Conservation (phyloP, 1,284 basidiomycete genomes). For the Agaricales sp. region DNA sequence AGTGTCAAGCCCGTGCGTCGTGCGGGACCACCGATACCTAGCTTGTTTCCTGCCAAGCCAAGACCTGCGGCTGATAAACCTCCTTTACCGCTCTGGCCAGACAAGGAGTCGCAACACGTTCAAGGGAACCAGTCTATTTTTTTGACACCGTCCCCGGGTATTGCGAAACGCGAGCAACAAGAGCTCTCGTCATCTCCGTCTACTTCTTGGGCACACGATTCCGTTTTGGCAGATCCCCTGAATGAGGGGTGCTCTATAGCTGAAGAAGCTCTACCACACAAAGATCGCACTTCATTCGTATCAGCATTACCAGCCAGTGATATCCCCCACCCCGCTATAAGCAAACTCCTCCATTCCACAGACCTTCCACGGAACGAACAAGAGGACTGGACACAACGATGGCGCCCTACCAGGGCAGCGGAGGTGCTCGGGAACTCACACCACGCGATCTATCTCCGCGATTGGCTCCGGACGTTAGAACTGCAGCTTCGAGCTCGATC, state of each 20-base stretch:
- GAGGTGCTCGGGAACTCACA: constrained; percentile 79
- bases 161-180: constrained; percentile 26
- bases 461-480: constrained; percentile 71
- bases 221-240: too few relatives aligned
- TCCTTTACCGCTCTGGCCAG: constrained; percentile 33
- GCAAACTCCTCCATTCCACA: constrained; percentile 25
- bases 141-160: too few relatives aligned
- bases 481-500: constrained; percentile 36
- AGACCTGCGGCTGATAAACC: constrained; percentile 12
- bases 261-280: background rate
- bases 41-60: constrained; percentile 7
- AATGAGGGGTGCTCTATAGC: background rate
- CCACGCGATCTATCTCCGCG: constrained; percentile 65
- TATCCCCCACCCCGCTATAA: constrained; percentile 42
- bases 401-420: constrained; percentile 61
- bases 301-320: constrained; percentile 24
- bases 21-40: too few relatives aligned
- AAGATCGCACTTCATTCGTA: constrained; percentile 10
- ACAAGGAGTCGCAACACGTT: constrained; percentile 47
- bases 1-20: too few relatives aligned
- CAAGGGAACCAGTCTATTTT: too few relatives aligned
- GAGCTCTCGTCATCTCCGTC: constrained; percentile 12
- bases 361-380: constrained; percentile 10
- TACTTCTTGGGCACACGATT: constrained; percentile 12
- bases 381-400: constrained; percentile 61